phyloP scores from a whole-genome alignment of 495 filamentous ascomycete species.

The Bryoglossum gracile region DNA sequence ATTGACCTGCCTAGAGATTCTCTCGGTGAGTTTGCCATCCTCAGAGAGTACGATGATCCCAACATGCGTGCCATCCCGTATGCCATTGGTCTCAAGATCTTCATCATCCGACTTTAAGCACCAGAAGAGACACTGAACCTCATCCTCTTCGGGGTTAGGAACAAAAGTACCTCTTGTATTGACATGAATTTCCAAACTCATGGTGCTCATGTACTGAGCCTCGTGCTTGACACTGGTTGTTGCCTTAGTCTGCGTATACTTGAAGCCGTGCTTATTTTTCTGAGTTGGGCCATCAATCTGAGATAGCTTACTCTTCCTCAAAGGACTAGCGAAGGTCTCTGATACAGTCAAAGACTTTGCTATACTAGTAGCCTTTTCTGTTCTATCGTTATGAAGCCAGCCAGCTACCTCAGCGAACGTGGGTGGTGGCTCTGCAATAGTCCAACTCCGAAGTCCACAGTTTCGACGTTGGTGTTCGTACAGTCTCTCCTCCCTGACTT shows the following conservation, averaged over 20 bases:
- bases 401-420: constrained; percentile 58
- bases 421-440: constrained; percentile 59
- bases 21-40: constrained; percentile 44
- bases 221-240: constrained; percentile 76
- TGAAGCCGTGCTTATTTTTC: constrained; percentile 74
- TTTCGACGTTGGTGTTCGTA: constrained; percentile 42
- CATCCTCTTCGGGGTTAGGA: constrained; percentile 85
- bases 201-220: constrained; percentile 89
- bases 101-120: constrained; percentile 70
- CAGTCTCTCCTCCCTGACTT: constrained; percentile 38
- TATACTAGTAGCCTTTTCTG: not conserved
- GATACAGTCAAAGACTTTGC: not conserved
- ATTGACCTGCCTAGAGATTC: constrained; percentile 40
- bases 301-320: constrained; percentile 46
- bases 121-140: constrained; percentile 89
- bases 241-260: constrained; percentile 73
- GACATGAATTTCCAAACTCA: constrained; percentile 94
- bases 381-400: constrained; percentile 49
- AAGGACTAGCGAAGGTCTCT: not conserved
- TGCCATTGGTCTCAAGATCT: constrained; percentile 43
- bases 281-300: constrained; percentile 91
- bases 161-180: constrained; percentile 75
- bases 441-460: constrained; percentile 58
- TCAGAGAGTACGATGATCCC: constrained; percentile 63
- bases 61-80: constrained; percentile 38